Conservation (phyloP, 495 filamentous ascomycete genomes). For the Monascus purpureus region DNA sequence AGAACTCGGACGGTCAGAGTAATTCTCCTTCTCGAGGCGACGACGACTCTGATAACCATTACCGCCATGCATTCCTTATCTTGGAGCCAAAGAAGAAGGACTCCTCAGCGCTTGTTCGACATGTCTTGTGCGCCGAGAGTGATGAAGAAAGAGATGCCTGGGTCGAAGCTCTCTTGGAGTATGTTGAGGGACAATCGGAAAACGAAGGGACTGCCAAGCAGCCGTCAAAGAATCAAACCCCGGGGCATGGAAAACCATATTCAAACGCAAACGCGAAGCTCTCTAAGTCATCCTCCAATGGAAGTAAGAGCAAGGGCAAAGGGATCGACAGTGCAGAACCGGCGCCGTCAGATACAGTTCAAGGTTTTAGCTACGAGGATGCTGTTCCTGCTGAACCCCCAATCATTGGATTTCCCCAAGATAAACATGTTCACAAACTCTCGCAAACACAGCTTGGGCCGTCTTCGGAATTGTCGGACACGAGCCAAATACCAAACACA, state of each 20-base stretch:
- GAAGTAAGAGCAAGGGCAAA: constrained; percentile 32
- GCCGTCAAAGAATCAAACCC: constrained; percentile 12
- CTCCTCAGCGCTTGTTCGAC: constrained; percentile 75
- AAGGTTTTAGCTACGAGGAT: constrained; percentile 73
- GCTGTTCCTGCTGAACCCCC: constrained; percentile 62
- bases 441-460: constrained; percentile 15
- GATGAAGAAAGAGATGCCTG: constrained; percentile 86
- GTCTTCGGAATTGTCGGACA: constrained; percentile 15
- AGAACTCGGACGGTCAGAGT: constrained; percentile 37
- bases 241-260: constrained; percentile 6
- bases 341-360: constrained; percentile 40
- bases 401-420: constrained; percentile 39
- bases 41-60: constrained; percentile 81
- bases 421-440: constrained; percentile 20
- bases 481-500: constrained; percentile 11
- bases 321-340: constrained; percentile 28
- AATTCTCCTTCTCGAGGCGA: constrained; percentile 44
- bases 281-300: constrained; percentile 11
- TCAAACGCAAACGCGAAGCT: constrained; percentile 14
- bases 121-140: constrained; percentile 91
- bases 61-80: constrained; percentile 90
- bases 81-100: constrained; percentile 95
- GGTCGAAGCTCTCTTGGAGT: constrained; percentile 80
- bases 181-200: constrained; percentile 63
- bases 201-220: constrained; percentile 16